phyloP scores from a whole-genome alignment of 768 basidiomycete species.

The Mycena venus region DNA sequence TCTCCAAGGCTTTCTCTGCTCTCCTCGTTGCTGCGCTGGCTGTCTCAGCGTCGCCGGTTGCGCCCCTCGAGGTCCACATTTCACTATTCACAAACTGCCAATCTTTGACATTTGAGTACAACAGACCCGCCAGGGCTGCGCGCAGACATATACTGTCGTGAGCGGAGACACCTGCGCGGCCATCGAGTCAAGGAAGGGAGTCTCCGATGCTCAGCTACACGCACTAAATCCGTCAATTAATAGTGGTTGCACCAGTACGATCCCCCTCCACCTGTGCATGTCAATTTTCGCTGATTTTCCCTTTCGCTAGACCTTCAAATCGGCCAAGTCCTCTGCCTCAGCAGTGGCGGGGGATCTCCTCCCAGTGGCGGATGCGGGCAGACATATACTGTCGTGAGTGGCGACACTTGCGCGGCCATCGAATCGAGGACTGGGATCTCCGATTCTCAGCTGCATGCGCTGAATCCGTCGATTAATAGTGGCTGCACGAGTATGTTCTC shows the following conservation, averaged over 20 bases:
- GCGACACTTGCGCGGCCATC: too few species aligned
- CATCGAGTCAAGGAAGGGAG: constrained; percentile 8
- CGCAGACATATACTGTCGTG: constrained; percentile 22
- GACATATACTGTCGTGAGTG: too few species aligned
- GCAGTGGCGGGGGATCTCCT: too few species aligned
- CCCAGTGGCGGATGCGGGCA: too few species aligned
- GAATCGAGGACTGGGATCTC: too few species aligned
- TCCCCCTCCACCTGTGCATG: not conserved
- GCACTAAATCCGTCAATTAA: constrained; percentile 24
- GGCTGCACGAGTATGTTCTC: too few species aligned
- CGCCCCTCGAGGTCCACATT: constrained; percentile 10
- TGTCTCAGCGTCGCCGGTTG: constrained; percentile 16
- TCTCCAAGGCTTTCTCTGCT: constrained; percentile 13
- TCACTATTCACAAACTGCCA: not conserved
- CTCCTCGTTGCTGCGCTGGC: constrained; percentile 17
- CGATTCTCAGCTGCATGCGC: too few species aligned
- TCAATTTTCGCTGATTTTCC: not conserved
- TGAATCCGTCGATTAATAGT: too few species aligned
- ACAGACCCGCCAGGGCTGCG: constrained; percentile 20
- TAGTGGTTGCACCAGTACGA: constrained; percentile 26
- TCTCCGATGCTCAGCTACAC: constrained; percentile 22
- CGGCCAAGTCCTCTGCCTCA: constrained; percentile 19
- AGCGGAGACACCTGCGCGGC: constrained; percentile 23
- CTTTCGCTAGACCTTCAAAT: constrained; percentile 14
- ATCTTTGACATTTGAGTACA: not conserved